Base-by-base conservation (phyloP, 1,139 yeast species). In the Protomyces inouyei region DNA sequence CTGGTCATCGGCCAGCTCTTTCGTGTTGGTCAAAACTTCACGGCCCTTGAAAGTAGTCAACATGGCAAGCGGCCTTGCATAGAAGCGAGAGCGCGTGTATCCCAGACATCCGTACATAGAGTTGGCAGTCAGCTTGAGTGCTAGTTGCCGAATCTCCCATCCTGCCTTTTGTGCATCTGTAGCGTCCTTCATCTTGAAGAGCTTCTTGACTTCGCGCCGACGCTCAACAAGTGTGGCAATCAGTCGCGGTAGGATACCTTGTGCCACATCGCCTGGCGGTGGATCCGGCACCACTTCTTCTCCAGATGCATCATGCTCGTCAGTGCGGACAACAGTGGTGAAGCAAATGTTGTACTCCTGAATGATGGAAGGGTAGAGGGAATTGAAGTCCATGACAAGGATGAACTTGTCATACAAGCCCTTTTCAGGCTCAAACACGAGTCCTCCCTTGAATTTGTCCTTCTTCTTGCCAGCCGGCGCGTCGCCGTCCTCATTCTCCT, bases 21-120 rank as follows among this genome's bases (percentile, higher is more conserved):
- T 85, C 0, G 99, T 93, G 72, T 88, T 93, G 86, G 87, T 88
- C 72, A 95, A 82, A 74, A 92, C 91, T 75, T 95, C 98, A 77
- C 99, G 83, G 73, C 99, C 99, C 74, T 91, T 90, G 72, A 85
- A 87, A 0, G 99, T 95, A 60, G 92, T 96, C 73, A 95, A 79
- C 92, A 90, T 90, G 5, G 98, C 98, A 71, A 95, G 80, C 0
- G 98, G 97, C 72, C 90, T 87, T 12, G 98, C 99, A 73, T 92
- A 93, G 75, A 95, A 95, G 72, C 98, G 83, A 28, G 98, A 91
- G 71, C 87, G 83, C 10, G 88, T 87, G 75, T 86, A 92, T 69
- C 98, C 99, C 71, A 95, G 82, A 82, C 98, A 95, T 73, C 99
- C 99, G 77, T 95, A 95, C 98, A 95, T 93, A 37, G 98, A 93